Conservation (phyloP, 225 moss, liverwort and hornwort species). For the Ulota crispa region DNA sequence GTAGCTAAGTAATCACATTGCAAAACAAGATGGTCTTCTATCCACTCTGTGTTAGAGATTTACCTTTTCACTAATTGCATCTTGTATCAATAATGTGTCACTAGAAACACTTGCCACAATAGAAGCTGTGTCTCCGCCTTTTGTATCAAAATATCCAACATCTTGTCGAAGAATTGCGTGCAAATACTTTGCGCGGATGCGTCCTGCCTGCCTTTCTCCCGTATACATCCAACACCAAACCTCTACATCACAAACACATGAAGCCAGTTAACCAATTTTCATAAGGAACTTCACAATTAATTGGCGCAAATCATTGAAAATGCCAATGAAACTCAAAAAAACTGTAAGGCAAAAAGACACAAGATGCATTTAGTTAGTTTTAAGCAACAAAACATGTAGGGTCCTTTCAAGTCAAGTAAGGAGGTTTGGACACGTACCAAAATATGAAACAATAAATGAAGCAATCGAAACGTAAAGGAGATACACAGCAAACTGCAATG, state of each 20-base stretch:
- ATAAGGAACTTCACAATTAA: not conserved
- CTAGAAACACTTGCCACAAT: slow-evolving; percentile 58
- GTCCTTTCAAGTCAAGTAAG: not conserved
- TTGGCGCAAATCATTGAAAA: not conserved
- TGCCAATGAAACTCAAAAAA: not conserved
- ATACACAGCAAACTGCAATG: slow-evolving; percentile 34
- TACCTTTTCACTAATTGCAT: slow-evolving; percentile 80
- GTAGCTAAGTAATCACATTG: not conserved
- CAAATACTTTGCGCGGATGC: slow-evolving; percentile 64
- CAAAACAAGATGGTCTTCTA: slow-evolving; percentile 9
- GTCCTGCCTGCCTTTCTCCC: slow-evolving; percentile 71
- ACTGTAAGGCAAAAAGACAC: not conserved
- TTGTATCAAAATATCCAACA: slow-evolving; percentile 68
- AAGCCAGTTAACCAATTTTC: not conserved
- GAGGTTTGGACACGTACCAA: slow-evolving; percentile 29
- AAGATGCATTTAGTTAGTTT: not conserved
- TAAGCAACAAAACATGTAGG: not conserved
- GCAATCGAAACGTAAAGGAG: slow-evolving; percentile 37
- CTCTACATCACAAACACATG: slow-evolving; percentile 48
- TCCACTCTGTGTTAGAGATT: not conserved
- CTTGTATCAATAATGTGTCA: slow-evolving; percentile 65
- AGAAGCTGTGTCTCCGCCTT: slow-evolving; percentile 41
- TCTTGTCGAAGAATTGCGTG: slow-evolving; percentile 71
- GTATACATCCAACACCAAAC: slow-evolving; percentile 84
- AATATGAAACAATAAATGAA: slow-evolving; percentile 42